Evolutionary conservation across 768 basidiomycete genomes (phyloP).

Genomic region (Lactarius pseudohatsudake): DNA sequence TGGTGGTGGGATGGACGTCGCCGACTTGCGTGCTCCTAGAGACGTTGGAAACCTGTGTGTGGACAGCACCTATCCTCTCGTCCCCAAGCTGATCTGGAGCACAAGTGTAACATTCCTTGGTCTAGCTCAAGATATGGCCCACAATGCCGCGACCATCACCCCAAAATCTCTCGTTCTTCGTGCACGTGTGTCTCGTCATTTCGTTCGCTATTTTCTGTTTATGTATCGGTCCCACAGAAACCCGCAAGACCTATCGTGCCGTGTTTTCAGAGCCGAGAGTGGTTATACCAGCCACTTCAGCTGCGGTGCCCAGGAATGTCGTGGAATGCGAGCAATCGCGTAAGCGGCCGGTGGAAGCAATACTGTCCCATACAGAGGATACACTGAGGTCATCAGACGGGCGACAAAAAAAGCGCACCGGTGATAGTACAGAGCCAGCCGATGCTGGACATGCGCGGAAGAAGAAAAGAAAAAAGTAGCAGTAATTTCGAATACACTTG

Average conservation of each 20-base stretch:
- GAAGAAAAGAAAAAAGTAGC: constrained; percentile 21
- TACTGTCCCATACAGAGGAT: neutral
- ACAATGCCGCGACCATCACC: constrained; percentile 56
- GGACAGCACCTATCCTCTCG: neutral
- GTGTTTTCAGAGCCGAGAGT: constrained; percentile 73
- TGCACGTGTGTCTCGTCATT: constrained; percentile 56
- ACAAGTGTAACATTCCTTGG: constrained; percentile 65
- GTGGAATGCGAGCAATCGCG: neutral
- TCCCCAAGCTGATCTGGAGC: neutral
- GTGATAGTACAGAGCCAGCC: constrained; percentile 3
- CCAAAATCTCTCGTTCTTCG: constrained; percentile 70
- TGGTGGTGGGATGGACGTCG: constrained; percentile 59
- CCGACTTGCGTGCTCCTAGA: constrained; percentile 65
- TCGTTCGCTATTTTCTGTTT: neutral
- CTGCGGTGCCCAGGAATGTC: neutral
- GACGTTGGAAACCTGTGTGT: constrained; percentile 74
- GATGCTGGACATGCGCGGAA: constrained; percentile 15
- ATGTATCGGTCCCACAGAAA: constrained; percentile 47
- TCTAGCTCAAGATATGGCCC: constrained; percentile 65
- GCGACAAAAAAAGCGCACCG: constrained; percentile 9
- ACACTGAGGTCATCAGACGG: neutral
- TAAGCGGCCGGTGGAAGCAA: neutral
- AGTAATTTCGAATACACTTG: neutral
- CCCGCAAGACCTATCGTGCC: constrained; percentile 77
- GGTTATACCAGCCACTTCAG: constrained; percentile 46